Evolutionary conservation across 129 eudicot genomes (phyloP).

Genomic region (Saussurea involucrata): DNA sequence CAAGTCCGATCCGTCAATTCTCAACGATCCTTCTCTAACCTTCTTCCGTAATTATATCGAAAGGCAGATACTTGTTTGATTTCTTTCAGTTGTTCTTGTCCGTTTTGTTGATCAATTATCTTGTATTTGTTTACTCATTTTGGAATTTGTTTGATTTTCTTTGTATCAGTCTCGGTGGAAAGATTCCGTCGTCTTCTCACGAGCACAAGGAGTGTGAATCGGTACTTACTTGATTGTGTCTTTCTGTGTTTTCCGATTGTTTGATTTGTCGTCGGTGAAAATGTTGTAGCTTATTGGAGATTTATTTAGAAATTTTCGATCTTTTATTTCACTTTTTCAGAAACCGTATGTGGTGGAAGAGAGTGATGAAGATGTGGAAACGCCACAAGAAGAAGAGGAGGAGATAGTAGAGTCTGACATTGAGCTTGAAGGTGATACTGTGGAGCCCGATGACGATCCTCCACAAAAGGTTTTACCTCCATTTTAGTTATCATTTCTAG

Average conservation of each 20-base stretch:
- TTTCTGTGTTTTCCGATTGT: too few relatives aligned
- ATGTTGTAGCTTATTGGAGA: background rate
- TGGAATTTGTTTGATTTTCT: too few relatives aligned
- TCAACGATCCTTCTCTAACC: too few relatives aligned
- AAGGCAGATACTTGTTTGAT: too few relatives aligned
- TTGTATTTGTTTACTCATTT: too few relatives aligned
- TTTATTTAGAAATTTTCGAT: background rate
- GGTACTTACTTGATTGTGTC: background rate
- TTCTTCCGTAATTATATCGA: too few relatives aligned
- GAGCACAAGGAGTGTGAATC: too few relatives aligned
- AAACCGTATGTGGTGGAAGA: constrained; percentile 53
- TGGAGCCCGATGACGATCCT: constrained; percentile 72
- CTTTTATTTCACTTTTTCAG: background rate
- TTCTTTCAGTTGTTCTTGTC: too few relatives aligned
- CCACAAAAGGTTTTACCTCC: constrained; percentile 60
- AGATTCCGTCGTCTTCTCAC: too few relatives aligned
- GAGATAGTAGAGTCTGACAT: constrained; percentile 74
- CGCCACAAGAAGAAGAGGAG: constrained; percentile 41
- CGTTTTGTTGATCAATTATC: too few relatives aligned
- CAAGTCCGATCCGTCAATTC: too few relatives aligned
- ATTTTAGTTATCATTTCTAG: background rate
- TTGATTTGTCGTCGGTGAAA: background rate
- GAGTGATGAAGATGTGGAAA: constrained; percentile 55
- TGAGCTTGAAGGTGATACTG: constrained; percentile 64
- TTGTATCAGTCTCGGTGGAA: too few relatives aligned